These are phyloP conservation scores for Dictyostelium discoideum DNA, from an alignment of 78 protist genomes.

Conservation along the genomic window DNA sequence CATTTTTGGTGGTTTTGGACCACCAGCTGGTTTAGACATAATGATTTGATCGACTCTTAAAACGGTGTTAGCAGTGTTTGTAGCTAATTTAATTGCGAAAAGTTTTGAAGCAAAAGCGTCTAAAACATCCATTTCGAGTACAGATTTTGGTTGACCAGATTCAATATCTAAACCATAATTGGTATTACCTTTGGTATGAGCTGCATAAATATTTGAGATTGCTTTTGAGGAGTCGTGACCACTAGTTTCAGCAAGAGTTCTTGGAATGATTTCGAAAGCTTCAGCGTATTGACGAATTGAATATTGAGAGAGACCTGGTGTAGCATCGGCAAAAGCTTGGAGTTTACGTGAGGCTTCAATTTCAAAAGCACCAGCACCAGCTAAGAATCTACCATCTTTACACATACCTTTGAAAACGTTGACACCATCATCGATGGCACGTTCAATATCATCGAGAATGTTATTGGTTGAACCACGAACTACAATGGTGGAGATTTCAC, in stretches of 20 bases:
- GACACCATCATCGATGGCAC: conserved; percentile 98
- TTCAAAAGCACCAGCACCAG: conserved; percentile 99
- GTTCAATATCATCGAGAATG: conserved; percentile 97
- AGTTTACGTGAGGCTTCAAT: conserved; percentile 89
- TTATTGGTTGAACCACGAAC: conserved; percentile 97
- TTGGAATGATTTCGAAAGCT: conserved; percentile 97
- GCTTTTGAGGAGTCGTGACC: conserved; percentile 91
- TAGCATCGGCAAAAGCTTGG: conserved; percentile 73
- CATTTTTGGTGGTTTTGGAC: conserved; percentile 91
- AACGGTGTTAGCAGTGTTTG: conserved; percentile 98
- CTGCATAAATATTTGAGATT: conserved; percentile 91
- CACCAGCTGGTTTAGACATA: conserved; percentile 98
- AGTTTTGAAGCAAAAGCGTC: conserved; percentile 90
- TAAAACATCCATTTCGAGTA: conserved; percentile 79
- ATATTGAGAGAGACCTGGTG: conserved; percentile 96
- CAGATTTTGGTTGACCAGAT: conserved; percentile 29
- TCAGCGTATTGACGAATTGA: conserved; percentile 95
- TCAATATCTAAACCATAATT: conserved; percentile 95
- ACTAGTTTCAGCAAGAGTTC: conserved; percentile 97
- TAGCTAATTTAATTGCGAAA: conserved; percentile 92
- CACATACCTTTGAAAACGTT: conserved; percentile 91
- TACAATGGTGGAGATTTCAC: conserved; percentile 94
- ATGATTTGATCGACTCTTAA: conserved; percentile 99
- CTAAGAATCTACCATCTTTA: conserved; percentile 93
- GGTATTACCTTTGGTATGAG: conserved; percentile 92